Evolutionary conservation across 208 protist species (phyloP).

Genomic region (Wallacemonas sp.): DNA sequence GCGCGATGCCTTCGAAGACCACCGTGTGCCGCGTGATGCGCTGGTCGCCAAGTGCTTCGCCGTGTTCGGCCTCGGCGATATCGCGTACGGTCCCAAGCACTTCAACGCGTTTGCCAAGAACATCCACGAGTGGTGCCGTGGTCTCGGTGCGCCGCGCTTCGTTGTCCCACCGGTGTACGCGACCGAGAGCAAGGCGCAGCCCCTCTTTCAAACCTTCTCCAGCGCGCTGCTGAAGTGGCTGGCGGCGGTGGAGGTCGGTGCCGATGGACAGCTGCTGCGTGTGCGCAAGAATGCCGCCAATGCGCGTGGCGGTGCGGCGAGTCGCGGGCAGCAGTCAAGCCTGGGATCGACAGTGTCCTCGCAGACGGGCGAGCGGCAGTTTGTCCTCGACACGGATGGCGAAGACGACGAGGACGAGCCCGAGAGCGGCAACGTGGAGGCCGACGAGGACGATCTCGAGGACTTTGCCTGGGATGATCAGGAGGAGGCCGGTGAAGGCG

Average conservation of each 20-base stretch:
- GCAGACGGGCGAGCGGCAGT: background rate
- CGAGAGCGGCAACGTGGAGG: constrained; percentile 20
- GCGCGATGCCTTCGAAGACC: constrained; percentile 78
- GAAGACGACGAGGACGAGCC: constrained; percentile 29
- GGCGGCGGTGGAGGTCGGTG: constrained; percentile 37
- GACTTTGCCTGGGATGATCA: constrained; percentile 58
- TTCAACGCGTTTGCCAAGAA: constrained; percentile 86
- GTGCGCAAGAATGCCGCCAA: constrained; percentile 7
- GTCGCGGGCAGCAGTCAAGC: background rate
- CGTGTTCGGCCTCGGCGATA: constrained; percentile 89
- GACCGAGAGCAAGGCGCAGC: constrained; percentile 42
- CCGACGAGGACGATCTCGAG: constrained; percentile 59
- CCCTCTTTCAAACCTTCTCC: constrained; percentile 65
- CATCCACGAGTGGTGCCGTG: constrained; percentile 65
- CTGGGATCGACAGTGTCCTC: background rate
- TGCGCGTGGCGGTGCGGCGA: background rate
- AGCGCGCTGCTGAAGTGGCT: constrained; percentile 63
- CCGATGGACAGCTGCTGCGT: constrained; percentile 28
- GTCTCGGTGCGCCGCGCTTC: constrained; percentile 67
- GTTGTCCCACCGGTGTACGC: constrained; percentile 80
- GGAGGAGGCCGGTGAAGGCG: constrained; percentile 22
- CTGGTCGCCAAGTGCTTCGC: constrained; percentile 65
- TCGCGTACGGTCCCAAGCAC: constrained; percentile 64
- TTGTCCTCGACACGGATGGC: constrained; percentile 15
- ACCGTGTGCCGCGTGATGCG: constrained; percentile 66